Conservation (phyloP, 768 basidiomycete genomes). For the Amanita inopinata region DNA sequence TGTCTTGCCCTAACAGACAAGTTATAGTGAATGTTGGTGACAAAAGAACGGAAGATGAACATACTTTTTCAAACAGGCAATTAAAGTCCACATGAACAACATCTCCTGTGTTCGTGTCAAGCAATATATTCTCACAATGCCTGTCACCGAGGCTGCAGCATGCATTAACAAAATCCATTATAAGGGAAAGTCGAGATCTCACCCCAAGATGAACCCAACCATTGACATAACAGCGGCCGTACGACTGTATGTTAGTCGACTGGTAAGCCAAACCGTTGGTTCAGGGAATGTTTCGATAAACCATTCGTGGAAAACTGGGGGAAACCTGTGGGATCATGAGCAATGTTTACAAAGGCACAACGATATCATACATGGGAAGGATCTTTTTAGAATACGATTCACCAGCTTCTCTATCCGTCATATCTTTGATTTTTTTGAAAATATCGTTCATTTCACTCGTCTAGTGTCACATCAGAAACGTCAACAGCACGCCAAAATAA, state of each 20-base stretch:
- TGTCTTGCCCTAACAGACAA: conserved; percentile 52
- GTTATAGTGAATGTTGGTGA: background rate
- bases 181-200: conserved; percentile 14
- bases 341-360: background rate
- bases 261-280: conserved; percentile 87
- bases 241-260: conserved; percentile 76
- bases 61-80: conserved; percentile 91
- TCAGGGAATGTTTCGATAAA: conserved; percentile 96
- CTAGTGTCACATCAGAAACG: conserved; percentile 21
- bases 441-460: conserved; percentile 31
- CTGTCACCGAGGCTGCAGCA: conserved; percentile 82
- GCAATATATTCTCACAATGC: conserved; percentile 92
- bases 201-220: conserved; percentile 97
- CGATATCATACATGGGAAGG: conserved; percentile 44
- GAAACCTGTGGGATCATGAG: conserved; percentile 37
- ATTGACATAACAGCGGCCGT: conserved; percentile 98
- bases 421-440: conserved; percentile 43
- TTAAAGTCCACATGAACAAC: conserved; percentile 97
- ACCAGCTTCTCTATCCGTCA: conserved; percentile 38
- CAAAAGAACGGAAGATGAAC: conserved; percentile 8
- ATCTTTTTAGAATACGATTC: conserved; percentile 44
- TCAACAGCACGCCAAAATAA: background rate
- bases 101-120: conserved; percentile 83
- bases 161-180: background rate
- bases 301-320: conserved; percentile 94